phyloP scores from a whole-genome alignment of 208 protist species.

The Leptomonas pyrrhocoris region DNA sequence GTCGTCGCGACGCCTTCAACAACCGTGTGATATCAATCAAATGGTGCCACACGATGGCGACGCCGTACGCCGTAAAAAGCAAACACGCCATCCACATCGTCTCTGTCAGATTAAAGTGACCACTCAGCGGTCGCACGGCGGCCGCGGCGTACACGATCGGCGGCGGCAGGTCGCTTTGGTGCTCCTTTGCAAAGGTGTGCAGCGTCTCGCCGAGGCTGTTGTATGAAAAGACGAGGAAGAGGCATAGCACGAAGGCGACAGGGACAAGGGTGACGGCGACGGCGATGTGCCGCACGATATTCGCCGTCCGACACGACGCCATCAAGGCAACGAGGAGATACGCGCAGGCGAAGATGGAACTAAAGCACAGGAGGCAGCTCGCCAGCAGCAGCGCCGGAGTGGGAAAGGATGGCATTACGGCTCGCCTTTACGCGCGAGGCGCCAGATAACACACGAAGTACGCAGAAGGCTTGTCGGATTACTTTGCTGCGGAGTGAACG shows the following conservation, averaged over 20 bases:
- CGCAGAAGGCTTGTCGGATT: too few species aligned
- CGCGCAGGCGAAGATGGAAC: conserved; percentile 9
- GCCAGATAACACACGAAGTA: too few species aligned
- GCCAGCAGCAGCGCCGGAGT: conserved; percentile 7
- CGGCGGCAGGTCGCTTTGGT: conserved; percentile 14
- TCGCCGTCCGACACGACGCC: background rate
- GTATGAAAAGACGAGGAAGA: conserved; percentile 21
- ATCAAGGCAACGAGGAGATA: background rate
- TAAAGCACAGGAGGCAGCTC: background rate
- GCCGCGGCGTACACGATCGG: conserved; percentile 24
- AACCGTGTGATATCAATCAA: conserved; percentile 59
- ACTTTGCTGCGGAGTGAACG: too few species aligned
- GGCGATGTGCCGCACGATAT: conserved; percentile 30
- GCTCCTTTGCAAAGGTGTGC: conserved; percentile 26
- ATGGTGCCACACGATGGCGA: conserved; percentile 43
- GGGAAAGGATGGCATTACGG: background rate
- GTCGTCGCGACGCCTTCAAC: conserved; percentile 66
- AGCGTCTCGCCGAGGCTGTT: conserved; percentile 19
- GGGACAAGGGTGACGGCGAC: conserved; percentile 49
- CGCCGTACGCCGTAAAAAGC: conserved; percentile 66
- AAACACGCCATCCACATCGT: conserved; percentile 53
- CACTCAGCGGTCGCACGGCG: conserved; percentile 16
- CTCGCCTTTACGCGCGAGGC: too few species aligned
- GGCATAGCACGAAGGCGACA: conserved; percentile 28
- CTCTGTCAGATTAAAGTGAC: conserved; percentile 6